These are phyloP conservation scores for Tuber indicum DNA, from an alignment of 495 filamentous ascomycete genomes.

Conservation along the genomic window DNA sequence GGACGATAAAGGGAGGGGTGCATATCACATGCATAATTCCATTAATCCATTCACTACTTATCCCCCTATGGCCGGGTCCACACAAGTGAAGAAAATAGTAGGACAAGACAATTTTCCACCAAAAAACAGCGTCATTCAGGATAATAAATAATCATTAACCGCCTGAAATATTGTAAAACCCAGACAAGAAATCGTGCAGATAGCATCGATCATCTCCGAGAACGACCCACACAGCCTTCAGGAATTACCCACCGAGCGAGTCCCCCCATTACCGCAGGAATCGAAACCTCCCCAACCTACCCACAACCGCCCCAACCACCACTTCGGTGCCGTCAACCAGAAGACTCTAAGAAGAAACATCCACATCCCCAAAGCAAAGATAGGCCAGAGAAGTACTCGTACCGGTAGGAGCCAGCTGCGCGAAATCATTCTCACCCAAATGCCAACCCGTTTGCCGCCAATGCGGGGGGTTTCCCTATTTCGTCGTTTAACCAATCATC, in stretches of 20 bases:
- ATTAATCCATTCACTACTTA: neutral
- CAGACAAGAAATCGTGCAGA: neutral
- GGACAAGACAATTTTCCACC: neutral
- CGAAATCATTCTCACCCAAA: too few relatives aligned
- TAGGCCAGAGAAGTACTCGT: too few relatives aligned
- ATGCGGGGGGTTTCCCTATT: too few relatives aligned
- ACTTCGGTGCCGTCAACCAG: too few relatives aligned
- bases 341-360: too few relatives aligned
- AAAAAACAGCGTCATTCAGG: neutral
- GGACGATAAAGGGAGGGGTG: neutral
- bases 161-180: neutral
- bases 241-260: neutral
- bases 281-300: neutral
- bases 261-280: neutral
- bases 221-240: neutral
- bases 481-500: too few relatives aligned
- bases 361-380: too few relatives aligned
- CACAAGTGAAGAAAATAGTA: neutral
- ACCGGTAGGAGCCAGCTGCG: too few relatives aligned
- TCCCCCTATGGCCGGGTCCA: neutral
- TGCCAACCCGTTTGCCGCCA: too few relatives aligned
- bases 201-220: neutral
- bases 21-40: neutral
- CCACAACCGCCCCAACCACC: neutral
- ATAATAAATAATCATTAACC: neutral